Evolutionary conservation across 192 early-diverging fungal species (phyloP).

Genomic region (Kickxella alabastrina): DNA sequence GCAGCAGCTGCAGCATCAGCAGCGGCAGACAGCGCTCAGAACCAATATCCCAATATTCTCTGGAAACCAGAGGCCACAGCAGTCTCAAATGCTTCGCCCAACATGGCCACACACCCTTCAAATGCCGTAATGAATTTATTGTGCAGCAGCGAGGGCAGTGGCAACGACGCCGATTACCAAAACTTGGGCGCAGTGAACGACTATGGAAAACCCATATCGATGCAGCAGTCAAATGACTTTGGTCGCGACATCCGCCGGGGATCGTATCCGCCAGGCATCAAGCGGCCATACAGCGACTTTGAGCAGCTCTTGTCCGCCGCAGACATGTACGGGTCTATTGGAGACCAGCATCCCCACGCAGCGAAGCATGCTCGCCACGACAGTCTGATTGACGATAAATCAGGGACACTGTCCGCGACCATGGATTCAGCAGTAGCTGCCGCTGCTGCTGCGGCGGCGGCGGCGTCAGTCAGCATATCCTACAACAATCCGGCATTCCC

Average conservation of each 20-base stretch:
- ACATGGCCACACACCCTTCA: background rate
- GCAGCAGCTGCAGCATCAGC: too few relatives aligned
- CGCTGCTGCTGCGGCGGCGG: slow-evolving; percentile 24
- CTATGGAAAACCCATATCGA: background rate
- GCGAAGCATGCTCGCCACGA: slow-evolving; percentile 33
- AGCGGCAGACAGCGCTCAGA: background rate
- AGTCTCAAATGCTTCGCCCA: background rate
- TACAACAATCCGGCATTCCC: slow-evolving; percentile 13
- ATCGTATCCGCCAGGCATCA: slow-evolving; percentile 31
- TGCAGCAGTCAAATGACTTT: background rate
- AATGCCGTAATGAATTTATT: background rate
- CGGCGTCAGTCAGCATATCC: slow-evolving; percentile 26
- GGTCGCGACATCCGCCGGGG: slow-evolving; percentile 9
- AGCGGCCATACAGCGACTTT: slow-evolving; percentile 43
- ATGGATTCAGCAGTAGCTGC: slow-evolving; percentile 18
- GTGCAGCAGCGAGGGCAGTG: too few relatives aligned
- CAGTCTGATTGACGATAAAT: slow-evolving; percentile 12
- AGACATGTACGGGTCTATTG: slow-evolving; percentile 21
- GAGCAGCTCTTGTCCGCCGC: slow-evolving; percentile 38
- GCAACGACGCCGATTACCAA: too few relatives aligned
- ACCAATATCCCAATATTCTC: background rate
- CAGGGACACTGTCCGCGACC: background rate
- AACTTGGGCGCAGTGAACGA: slow-evolving; percentile 13
- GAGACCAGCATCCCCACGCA: slow-evolving; percentile 5
- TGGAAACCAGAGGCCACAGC: background rate